Evolutionary conservation across 2,329 filamentous ascomycete species (phyloP).

Genomic region (Raffaelea albimanens): DNA sequence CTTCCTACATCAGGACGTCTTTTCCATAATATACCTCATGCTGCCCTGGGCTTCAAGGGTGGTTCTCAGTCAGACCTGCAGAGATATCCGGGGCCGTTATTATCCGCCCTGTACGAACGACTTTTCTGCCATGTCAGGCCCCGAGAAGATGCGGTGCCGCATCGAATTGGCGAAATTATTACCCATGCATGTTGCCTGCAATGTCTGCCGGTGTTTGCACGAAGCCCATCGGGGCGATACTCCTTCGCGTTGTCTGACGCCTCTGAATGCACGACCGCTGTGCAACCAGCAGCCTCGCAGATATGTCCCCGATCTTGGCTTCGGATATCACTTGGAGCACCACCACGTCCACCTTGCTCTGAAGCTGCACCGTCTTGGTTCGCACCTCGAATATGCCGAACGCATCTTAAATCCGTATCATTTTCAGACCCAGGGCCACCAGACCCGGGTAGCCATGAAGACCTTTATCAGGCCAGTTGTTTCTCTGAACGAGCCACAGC

Average conservation of each 20-base stretch:
- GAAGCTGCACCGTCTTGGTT: conserved; percentile 1
- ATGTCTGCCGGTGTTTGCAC: conserved; percentile 1
- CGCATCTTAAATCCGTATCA: background rate
- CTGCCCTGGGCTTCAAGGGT: conserved; percentile 2
- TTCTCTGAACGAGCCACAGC: background rate
- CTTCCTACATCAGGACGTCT: background rate
- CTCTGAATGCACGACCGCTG: background rate
- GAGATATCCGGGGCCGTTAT: background rate
- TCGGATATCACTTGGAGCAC: conserved; percentile 4
- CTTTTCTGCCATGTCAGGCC: background rate
- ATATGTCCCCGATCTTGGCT: background rate
- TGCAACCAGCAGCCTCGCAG: background rate
- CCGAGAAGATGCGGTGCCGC: background rate
- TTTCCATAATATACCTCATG: background rate
- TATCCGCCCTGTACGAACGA: background rate
- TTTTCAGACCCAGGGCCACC: background rate
- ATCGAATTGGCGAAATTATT: background rate
- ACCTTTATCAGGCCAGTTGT: background rate
- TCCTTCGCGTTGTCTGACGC: background rate
- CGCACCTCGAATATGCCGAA: background rate
- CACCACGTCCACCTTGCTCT: conserved; percentile 6
- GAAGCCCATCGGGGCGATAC: background rate
- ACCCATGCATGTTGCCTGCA: background rate
- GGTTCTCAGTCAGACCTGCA: conserved; percentile 3
- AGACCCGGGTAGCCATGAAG: background rate